A percentile compares a stretch with the other conserved stretches of the same genome.
These are phyloP conservation scores for Flaveria ramosissima DNA, from an alignment of 129 eudicot genomes.

Conservation along the genomic window DNA sequence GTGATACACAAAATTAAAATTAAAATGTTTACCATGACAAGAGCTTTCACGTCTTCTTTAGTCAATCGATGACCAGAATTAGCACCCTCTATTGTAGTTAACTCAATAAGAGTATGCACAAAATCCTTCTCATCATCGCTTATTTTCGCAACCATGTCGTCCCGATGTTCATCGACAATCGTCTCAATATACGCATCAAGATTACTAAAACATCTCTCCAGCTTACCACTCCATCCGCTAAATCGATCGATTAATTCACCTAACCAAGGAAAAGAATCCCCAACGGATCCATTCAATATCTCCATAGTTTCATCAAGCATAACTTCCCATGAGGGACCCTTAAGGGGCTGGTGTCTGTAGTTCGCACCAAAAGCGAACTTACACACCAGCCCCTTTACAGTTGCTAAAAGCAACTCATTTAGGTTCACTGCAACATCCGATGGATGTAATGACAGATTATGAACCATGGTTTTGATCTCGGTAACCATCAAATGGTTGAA, in stretches of 20 bases:
- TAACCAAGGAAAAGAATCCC: slow-evolving; percentile 5
- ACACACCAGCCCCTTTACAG: slow-evolving; percentile 2
- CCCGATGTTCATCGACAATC: not conserved
- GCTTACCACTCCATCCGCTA: not conserved
- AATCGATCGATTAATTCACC: not conserved
- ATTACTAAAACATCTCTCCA: slow-evolving; percentile 1
- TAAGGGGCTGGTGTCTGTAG: not conserved
- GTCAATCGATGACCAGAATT: not conserved
- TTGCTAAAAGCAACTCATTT: not conserved
- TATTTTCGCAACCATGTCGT: not conserved
- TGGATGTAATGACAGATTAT: not conserved
- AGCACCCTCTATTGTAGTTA: not conserved
- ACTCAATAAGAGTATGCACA: not conserved
- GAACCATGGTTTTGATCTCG: not conserved
- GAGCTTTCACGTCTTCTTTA: slow-evolving; percentile 6
- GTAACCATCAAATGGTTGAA: not conserved
- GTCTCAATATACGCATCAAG: slow-evolving; percentile 13
- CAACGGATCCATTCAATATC: not conserved
- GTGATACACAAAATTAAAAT: not conserved
- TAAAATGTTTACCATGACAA: not conserved
- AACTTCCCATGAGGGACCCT: slow-evolving; percentile 12
- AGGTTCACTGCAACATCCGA: not conserved
- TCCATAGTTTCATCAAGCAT: slow-evolving; percentile 5
- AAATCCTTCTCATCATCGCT: slow-evolving; percentile 8
- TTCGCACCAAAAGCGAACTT: not conserved